Conservation (phyloP, 2,329 filamentous ascomycete species). For the Lachnellula cervina region DNA sequence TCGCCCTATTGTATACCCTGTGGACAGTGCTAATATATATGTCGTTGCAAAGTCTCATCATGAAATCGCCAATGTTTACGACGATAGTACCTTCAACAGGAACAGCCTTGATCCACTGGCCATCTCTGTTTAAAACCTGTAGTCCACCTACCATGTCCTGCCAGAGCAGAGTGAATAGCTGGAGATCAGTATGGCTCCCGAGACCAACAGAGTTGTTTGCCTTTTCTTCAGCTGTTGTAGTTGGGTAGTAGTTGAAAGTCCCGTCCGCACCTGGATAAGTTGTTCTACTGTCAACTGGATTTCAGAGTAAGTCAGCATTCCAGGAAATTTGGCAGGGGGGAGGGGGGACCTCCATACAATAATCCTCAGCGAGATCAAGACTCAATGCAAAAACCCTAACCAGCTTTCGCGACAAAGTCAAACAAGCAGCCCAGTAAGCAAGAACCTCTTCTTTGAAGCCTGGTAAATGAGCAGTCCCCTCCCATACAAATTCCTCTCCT, state of each 20-base stretch:
- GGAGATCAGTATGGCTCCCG: slow-evolving; percentile 44
- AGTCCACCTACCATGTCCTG: slow-evolving; percentile 41
- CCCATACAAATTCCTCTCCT: slow-evolving; percentile 49
- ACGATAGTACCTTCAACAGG: slow-evolving; percentile 45
- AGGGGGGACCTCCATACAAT: slow-evolving; percentile 29
- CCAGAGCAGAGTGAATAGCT: slow-evolving; percentile 47
- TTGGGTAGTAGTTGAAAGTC: slow-evolving; percentile 43
- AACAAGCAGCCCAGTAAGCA: slow-evolving; percentile 43
- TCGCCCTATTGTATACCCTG: slow-evolving; percentile 42
- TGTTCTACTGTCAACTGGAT: slow-evolving; percentile 43
- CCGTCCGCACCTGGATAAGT: slow-evolving; percentile 44
- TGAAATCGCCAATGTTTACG: slow-evolving; percentile 49
- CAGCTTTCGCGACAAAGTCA: slow-evolving; percentile 47
- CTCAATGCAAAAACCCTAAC: slow-evolving; percentile 50
- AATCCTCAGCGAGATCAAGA: slow-evolving; percentile 47
- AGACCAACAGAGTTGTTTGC: slow-evolving; percentile 35
- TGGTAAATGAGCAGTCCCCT: slow-evolving; percentile 43
- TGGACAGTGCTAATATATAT: slow-evolving; percentile 47
- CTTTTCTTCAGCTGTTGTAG: slow-evolving; percentile 31
- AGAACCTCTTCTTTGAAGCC: slow-evolving; percentile 44
- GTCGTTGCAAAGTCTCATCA: slow-evolving; percentile 48
- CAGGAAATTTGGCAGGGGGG: not conserved
- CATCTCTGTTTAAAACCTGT: slow-evolving; percentile 39
- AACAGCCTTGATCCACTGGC: slow-evolving; percentile 40
- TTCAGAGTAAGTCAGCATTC: not conserved